Evolutionary conservation across 1,139 yeast species (phyloP).

Genomic region (Nakaseomyces glabratus): DNA sequence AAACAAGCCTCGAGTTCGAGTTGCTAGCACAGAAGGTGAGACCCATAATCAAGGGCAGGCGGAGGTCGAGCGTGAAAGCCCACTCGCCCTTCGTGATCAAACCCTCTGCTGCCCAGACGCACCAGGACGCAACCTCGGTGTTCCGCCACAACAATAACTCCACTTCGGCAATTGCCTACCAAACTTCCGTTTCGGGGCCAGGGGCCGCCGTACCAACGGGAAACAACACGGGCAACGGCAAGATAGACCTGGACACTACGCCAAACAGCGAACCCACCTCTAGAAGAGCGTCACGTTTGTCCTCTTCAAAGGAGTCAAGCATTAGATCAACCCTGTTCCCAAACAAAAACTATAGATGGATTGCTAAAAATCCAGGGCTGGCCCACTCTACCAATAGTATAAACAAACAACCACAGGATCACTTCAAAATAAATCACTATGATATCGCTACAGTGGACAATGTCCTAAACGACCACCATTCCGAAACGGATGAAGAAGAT

Average conservation of each 20-base stretch:
- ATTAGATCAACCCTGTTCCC: slow-evolving; percentile 18
- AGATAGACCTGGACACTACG: slow-evolving; percentile 13
- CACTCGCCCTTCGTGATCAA: slow-evolving; percentile 8
- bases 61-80: slow-evolving; percentile 9
- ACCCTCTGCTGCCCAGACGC: slow-evolving; percentile 3
- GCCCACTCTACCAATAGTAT: background rate
- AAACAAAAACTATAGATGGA: slow-evolving; percentile 9
- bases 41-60: slow-evolving; percentile 10
- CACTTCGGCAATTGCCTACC: slow-evolving; percentile 1
- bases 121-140: slow-evolving; percentile 5
- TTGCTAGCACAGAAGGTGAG: slow-evolving; percentile 30
- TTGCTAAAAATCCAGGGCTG: slow-evolving; percentile 1
- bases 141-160: slow-evolving; percentile 2
- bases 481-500: slow-evolving; percentile 87
- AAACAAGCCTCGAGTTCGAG: slow-evolving; percentile 21
- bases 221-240: slow-evolving; percentile 8
- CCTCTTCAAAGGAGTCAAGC: slow-evolving; percentile 19
- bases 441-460: slow-evolving; percentile 3
- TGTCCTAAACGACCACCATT: slow-evolving; percentile 15
- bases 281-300: slow-evolving; percentile 17
- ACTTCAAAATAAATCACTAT: slow-evolving; percentile 1
- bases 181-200: background rate
- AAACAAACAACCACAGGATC: slow-evolving; percentile 2
- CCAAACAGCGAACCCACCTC: slow-evolving; percentile 11
- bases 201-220: background rate